Evolutionary conservation across 345 rosid species (phyloP).

Genomic region (Camelina hispida): DNA sequence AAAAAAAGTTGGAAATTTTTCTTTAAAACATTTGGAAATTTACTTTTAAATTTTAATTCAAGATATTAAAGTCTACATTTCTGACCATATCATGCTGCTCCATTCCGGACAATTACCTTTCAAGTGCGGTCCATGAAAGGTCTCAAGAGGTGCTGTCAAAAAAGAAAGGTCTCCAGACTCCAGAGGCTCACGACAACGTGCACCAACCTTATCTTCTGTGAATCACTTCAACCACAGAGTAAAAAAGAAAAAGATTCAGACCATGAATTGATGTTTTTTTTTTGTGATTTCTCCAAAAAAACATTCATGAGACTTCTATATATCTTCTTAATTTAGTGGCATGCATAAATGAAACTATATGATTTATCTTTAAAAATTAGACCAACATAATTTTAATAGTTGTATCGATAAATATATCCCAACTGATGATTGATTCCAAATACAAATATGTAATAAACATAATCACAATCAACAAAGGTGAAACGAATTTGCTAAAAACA

Average conservation of each 20-base stretch:
- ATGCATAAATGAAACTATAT: neutral
- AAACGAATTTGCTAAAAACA: too few relatives aligned
- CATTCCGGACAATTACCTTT: neutral
- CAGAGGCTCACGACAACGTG: conserved; percentile 3
- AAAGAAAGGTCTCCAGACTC: too few relatives aligned
- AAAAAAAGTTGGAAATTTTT: neutral
- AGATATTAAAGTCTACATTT: neutral
- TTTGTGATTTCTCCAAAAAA: neutral
- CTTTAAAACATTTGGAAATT: neutral
- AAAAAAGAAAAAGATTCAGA: neutral
- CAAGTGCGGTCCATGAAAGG: conserved; percentile 24
- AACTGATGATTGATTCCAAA: neutral
- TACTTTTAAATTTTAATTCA: neutral
- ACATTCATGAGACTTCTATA: neutral
- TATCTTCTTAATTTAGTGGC: neutral
- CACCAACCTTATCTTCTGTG: conserved; percentile 22
- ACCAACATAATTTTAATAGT: neutral
- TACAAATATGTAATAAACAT: neutral
- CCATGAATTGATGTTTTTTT: neutral
- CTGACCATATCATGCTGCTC: conserved; percentile 15
- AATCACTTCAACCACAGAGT: neutral
- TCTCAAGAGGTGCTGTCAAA: conserved; percentile 1
- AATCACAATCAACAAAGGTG: neutral
- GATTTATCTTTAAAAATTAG: neutral
- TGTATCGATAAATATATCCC: neutral